Evolutionary conservation across 768 basidiomycete genomes (phyloP), one percentile per base, ranked within the genome.

Genomic region (Crassisporium funariophilum): DNA sequence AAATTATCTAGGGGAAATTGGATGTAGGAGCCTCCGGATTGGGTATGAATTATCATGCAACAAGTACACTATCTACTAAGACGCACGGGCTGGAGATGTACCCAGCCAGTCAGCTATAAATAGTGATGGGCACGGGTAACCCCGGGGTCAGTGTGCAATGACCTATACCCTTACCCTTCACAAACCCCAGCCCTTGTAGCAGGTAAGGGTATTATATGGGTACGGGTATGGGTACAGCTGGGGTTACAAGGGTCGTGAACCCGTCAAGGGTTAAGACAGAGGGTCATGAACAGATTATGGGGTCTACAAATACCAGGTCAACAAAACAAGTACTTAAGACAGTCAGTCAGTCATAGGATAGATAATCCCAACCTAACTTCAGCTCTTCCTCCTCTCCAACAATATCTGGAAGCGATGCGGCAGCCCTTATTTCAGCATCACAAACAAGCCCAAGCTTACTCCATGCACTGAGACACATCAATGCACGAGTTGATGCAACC

Each of bases 381-480:
- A 47, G 31, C 22, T 54, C 47, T 1, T 12, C 49, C 20, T 49
- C 35, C 7, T 37, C 47, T 8, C 31, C 57, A 6, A 55, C 42
- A n/a, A 58, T 22, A 8, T 50, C 50, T 3, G 41, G 48, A 20
- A 59, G 35, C 3, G n/a, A 35, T 12, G 56, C 20, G n/a, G 60
- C 56, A 5, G 34, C 38, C 24, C n/a, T 29, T 7, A 62, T 27
- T 41, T 67, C 64, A 3, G 44, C 29, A 12, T 48, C 46, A n/a
- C 56, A 50, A 0, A 67, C 36, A 4, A 64, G 35, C 7, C 54
- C 62, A 19, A 54, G 23, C 3, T 16, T 23, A 39, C 57, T 59
- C 62, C 59, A 64, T 4, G 23, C 31, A 2, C 62, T 57, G 8
- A 69, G 47, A 39, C 64, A 67, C 31, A 64, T 27, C n/a, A 65